Percentiles rank a stretch among this genome's conserved stretches.
phyloP scores from a whole-genome alignment of 352 stramenopile species.

The Phytophthora macrochlamydospora region DNA sequence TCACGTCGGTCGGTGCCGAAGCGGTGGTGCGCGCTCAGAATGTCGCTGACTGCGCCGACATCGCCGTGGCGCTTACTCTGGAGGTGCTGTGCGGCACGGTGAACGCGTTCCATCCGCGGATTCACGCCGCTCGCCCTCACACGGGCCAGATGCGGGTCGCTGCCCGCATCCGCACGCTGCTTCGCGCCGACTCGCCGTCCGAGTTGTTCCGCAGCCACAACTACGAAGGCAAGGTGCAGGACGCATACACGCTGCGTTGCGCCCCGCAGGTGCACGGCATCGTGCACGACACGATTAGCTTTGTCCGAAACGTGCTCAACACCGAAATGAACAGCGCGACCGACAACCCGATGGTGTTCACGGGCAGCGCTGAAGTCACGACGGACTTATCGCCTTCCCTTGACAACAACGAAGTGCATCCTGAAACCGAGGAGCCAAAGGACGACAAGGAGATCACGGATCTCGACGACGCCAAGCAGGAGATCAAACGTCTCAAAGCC shows the following conservation, averaged over 20 bases:
- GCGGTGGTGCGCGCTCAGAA: conserved; percentile 83
- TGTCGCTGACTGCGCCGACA: conserved; percentile 73
- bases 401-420: conserved; percentile 19
- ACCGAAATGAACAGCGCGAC: conserved; percentile 92
- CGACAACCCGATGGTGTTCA: conserved; percentile 92
- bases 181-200: conserved; percentile 77
- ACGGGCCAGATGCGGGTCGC: conserved; percentile 81
- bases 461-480: conserved; percentile 75
- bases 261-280: conserved; percentile 90
- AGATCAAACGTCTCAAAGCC: conserved; percentile 76
- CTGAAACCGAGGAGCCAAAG: conserved; percentile 16
- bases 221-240: conserved; percentile 89
- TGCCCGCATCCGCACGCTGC: conserved; percentile 78
- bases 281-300: conserved; percentile 88
- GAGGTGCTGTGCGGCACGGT: conserved; percentile 90
- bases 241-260: conserved; percentile 90
- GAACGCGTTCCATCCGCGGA: conserved; percentile 88
- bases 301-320: conserved; percentile 84
- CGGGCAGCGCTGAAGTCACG: conserved; percentile 67
- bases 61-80: conserved; percentile 80
- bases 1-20: conserved; percentile 85
- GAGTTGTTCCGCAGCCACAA: conserved; percentile 89
- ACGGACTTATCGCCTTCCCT: conserved; percentile 56
- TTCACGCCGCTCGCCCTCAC: conserved; percentile 87
- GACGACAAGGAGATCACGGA: conserved; percentile 50